Evolutionary conservation across 2,329 filamentous ascomycete species (phyloP).

Genomic region (Tolypocladium paradoxum): DNA sequence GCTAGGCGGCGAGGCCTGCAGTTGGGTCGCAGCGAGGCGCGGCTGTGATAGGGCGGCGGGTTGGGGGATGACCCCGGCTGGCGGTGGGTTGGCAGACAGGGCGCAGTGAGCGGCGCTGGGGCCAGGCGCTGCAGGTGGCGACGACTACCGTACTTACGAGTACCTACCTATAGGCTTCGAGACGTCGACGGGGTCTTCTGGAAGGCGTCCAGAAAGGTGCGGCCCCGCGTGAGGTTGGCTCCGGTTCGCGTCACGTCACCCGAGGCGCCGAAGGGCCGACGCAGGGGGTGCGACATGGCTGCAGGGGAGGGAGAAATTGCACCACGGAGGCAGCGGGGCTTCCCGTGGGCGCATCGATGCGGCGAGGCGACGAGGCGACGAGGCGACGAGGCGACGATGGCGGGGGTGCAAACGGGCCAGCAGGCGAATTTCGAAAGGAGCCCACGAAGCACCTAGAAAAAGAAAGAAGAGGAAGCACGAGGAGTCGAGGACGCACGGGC

Average conservation of each 20-base stretch:
- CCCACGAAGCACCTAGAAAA: too few species aligned
- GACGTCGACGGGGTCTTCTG: slow-evolving; percentile 2
- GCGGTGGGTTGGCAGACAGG: not conserved
- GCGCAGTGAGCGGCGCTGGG: too few species aligned
- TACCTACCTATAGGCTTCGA: too few species aligned
- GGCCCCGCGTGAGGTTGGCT: not conserved
- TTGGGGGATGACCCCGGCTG: not conserved
- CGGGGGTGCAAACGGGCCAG: not conserved
- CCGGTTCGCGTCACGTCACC: not conserved
- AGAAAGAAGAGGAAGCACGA: too few species aligned
- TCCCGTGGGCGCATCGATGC: not conserved
- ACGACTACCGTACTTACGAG: too few species aligned
- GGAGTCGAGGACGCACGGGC: too few species aligned
- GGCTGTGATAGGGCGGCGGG: not conserved
- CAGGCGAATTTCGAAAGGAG: not conserved
- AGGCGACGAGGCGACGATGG: not conserved
- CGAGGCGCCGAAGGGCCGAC: not conserved
- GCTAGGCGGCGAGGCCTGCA: not conserved
- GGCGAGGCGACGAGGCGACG: not conserved
- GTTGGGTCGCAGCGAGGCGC: not conserved
- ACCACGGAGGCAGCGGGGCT: not conserved
- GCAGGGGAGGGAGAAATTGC: not conserved
- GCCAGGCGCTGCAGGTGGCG: not conserved
- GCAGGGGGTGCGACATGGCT: not conserved
- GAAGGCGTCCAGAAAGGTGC: slow-evolving; percentile 5